These are phyloP conservation scores for Alternaria arborescens DNA, from an alignment of 2,329 filamentous ascomycete genomes.

Conservation along the genomic window DNA sequence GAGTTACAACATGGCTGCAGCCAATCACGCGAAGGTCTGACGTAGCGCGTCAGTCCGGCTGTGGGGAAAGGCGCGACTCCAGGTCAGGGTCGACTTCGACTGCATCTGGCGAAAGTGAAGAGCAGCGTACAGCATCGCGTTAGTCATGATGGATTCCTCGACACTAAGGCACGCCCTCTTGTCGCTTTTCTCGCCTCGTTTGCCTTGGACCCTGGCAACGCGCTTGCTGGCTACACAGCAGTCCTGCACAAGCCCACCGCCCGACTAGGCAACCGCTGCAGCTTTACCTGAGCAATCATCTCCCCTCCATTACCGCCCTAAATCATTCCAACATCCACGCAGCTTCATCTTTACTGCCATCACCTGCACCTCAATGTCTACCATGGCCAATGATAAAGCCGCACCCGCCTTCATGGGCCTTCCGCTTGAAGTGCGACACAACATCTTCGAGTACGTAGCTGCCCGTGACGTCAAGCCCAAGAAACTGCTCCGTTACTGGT, in stretches of 20 bases:
- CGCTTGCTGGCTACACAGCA: slow-evolving; percentile 11
- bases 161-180: not conserved
- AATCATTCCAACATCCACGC: not conserved
- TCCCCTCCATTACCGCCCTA: not conserved
- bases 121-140: not conserved
- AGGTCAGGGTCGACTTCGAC: not conserved
- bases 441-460: slow-evolving; percentile 37
- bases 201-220: not conserved
- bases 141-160: slow-evolving; percentile 2
- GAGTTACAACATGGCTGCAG: not conserved
- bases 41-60: slow-evolving; percentile 7
- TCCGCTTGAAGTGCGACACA: slow-evolving; percentile 45
- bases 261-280: slow-evolving; percentile 24
- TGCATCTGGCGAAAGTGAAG: not conserved
- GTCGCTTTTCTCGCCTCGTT: not conserved
- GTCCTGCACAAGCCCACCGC: slow-evolving; percentile 19
- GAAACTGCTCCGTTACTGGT: slow-evolving; percentile 45
- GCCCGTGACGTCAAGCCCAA: slow-evolving; percentile 28
- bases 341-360: not conserved
- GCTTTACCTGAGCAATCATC: slow-evolving; percentile 1
- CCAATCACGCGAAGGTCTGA: slow-evolving; percentile 6
- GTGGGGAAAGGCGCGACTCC: slow-evolving; percentile 12
- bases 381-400: slow-evolving; percentile 16
- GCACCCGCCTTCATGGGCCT: slow-evolving; percentile 29
- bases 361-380: not conserved